These are phyloP conservation scores for Colletotrichum endophyticum DNA, from an alignment of 2,329 filamentous ascomycete species.

Conservation along the genomic window DNA sequence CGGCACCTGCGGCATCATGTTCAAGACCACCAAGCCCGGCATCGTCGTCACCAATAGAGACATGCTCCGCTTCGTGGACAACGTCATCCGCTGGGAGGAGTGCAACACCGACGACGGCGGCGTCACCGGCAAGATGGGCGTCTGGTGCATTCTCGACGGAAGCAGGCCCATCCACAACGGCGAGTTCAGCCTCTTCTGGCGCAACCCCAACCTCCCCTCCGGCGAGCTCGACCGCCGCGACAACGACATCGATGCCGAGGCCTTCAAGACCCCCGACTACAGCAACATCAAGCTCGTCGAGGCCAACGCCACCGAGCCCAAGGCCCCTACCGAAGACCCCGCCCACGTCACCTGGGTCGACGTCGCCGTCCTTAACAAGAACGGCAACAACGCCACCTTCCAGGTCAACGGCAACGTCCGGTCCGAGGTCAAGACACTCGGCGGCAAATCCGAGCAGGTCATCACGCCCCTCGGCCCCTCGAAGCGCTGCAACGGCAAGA, in stretches of 20 bases:
- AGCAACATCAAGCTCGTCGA: neutral
- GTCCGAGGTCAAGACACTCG: neutral
- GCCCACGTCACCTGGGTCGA: neutral
- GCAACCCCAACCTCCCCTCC: neutral
- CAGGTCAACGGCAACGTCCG: neutral
- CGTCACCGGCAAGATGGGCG: neutral
- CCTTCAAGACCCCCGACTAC: neutral
- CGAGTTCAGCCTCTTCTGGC: conserved; percentile 12
- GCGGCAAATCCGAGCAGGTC: neutral
- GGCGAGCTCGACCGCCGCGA: neutral
- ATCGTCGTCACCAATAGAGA: neutral
- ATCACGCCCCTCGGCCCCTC: neutral
- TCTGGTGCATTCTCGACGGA: neutral
- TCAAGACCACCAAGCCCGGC: neutral
- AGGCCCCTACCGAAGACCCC: neutral
- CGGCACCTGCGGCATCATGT: conserved; percentile 6
- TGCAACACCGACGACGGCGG: neutral
- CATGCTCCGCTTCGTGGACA: conserved; percentile 5
- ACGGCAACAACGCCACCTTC: neutral
- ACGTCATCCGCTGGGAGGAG: neutral
- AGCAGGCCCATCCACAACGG: neutral
- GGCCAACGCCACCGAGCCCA: neutral
- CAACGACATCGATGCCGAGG: neutral
- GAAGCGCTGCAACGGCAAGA: neutral
- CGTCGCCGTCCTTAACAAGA: neutral